Evolutionary conservation across 805 yeast genomes (phyloP).

Genomic region (Monosporozyma yasuniensis): DNA sequence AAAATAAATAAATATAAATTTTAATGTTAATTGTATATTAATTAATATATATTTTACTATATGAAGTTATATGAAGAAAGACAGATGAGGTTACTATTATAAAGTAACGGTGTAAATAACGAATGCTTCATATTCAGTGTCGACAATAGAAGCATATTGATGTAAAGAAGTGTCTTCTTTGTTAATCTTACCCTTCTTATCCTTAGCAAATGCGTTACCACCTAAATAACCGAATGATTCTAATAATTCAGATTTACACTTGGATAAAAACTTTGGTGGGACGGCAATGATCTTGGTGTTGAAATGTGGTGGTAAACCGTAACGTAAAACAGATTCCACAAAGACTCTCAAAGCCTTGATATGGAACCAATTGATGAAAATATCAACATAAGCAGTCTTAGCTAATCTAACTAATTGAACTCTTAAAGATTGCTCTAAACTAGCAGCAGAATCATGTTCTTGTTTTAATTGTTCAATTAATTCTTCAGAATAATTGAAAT

Average conservation of each 20-base stretch:
- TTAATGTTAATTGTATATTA: background rate
- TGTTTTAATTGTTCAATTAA: conserved; percentile 59
- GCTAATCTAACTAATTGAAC: conserved; percentile 77
- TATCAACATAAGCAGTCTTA: conserved; percentile 82
- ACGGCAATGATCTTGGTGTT: conserved; percentile 41
- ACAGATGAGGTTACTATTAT: background rate
- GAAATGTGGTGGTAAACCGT: conserved; percentile 94
- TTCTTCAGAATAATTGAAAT: conserved; percentile 78
- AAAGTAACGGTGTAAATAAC: conserved; percentile 54
- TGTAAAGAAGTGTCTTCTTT: conserved; percentile 54
- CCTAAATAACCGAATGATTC: conserved; percentile 81
- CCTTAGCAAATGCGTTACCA: conserved; percentile 74
- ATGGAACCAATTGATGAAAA: conserved; percentile 81
- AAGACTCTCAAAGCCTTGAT: conserved; percentile 78
- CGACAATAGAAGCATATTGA: conserved; percentile 88
- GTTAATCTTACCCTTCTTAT: conserved; percentile 54
- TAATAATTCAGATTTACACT: conserved; percentile 61
- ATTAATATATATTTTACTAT: no score
- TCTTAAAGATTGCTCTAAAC: conserved; percentile 61
- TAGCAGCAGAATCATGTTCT: conserved; percentile 69
- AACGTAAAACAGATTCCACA: conserved; percentile 89
- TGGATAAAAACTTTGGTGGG: conserved; percentile 39
- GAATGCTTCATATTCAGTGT: conserved; percentile 93
- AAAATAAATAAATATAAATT: background rate
- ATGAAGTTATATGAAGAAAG: background rate